phyloP scores from a whole-genome alignment of 2,329 filamentous ascomycete species.

The Aspergillus terreus region DNA sequence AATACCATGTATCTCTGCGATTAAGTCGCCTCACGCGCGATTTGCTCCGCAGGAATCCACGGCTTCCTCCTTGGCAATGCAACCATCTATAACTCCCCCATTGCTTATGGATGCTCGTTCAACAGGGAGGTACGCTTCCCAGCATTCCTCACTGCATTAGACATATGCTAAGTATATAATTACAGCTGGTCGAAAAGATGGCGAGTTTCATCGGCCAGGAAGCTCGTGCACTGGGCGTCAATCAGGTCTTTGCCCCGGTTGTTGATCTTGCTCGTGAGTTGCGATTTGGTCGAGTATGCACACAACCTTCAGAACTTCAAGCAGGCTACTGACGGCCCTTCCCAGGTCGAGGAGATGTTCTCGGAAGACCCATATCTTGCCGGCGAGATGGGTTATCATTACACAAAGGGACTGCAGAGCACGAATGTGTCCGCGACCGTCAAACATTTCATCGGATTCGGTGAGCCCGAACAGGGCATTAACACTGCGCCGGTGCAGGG shows the following conservation, averaged over 20 bases:
- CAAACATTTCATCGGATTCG: slow-evolving; percentile 72
- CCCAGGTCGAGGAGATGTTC: slow-evolving; percentile 64
- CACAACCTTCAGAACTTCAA: too few relatives aligned
- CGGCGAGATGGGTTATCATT: slow-evolving; percentile 63
- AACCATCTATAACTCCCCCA: slow-evolving; percentile 76
- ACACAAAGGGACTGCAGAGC: slow-evolving; percentile 60
- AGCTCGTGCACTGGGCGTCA: slow-evolving; percentile 63
- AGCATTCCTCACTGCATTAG: neutral
- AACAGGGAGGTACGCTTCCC: slow-evolving; percentile 49
- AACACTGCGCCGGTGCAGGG: slow-evolving; percentile 62
- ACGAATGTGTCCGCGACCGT: slow-evolving; percentile 66
- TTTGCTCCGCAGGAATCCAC: slow-evolving; percentile 49
- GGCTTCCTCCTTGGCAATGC: slow-evolving; percentile 69
- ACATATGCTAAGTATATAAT: neutral
- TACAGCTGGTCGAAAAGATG: slow-evolving; percentile 60
- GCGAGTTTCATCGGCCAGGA: slow-evolving; percentile 63
- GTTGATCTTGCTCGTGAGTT: slow-evolving; percentile 68
- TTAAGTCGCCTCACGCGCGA: neutral
- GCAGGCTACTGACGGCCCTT: too few relatives aligned
- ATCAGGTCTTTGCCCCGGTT: slow-evolving; percentile 69
- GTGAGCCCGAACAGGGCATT: slow-evolving; percentile 65
- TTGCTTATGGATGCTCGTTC: slow-evolving; percentile 68
- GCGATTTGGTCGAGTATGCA: slow-evolving; percentile 59
- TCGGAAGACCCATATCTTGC: slow-evolving; percentile 66
- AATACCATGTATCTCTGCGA: neutral